These are phyloP conservation scores for Phytophthora palmivora DNA, from an alignment of 352 stramenopile genomes.

Conservation along the genomic window DNA sequence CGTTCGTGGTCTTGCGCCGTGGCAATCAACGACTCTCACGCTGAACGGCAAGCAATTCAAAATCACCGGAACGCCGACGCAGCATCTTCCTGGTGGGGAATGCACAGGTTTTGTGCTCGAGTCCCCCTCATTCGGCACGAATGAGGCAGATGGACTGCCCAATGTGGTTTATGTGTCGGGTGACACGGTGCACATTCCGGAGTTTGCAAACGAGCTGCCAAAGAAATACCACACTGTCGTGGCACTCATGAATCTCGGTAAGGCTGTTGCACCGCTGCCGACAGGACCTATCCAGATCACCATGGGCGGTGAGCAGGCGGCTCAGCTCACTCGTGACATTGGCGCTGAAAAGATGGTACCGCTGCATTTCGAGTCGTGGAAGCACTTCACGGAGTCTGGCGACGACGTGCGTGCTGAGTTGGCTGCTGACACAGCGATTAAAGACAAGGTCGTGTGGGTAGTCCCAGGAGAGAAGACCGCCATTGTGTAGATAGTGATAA, in stretches of 20 bases:
- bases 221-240: slow-evolving; percentile 43
- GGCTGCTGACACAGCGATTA: slow-evolving; percentile 17
- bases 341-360: slow-evolving; percentile 34
- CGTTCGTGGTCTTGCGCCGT: slow-evolving; percentile 41
- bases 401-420: slow-evolving; percentile 19
- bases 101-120: slow-evolving; percentile 50
- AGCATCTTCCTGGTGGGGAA: slow-evolving; percentile 43
- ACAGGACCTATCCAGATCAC: slow-evolving; percentile 36
- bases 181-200: slow-evolving; percentile 45
- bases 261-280: slow-evolving; percentile 19
- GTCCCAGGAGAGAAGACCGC: slow-evolving; percentile 22
- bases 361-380: slow-evolving; percentile 55
- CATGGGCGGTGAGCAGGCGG: slow-evolving; percentile 34
- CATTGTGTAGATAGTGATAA: slow-evolving; percentile 30
- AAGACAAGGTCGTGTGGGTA: slow-evolving; percentile 36
- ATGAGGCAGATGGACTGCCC: slow-evolving; percentile 20
- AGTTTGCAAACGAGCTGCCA: slow-evolving; percentile 34
- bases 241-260: slow-evolving; percentile 47
- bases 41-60: slow-evolving; percentile 45
- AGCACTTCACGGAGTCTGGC: slow-evolving; percentile 36
- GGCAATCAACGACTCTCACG: slow-evolving; percentile 34
- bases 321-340: slow-evolving; percentile 17
- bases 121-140: slow-evolving; percentile 38
- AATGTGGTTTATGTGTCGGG: slow-evolving; percentile 38
- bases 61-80: slow-evolving; percentile 48